Evolutionary conservation across 2,329 filamentous ascomycete species (phyloP).

Genomic region (Stachybotrys chlorohalonatus): DNA sequence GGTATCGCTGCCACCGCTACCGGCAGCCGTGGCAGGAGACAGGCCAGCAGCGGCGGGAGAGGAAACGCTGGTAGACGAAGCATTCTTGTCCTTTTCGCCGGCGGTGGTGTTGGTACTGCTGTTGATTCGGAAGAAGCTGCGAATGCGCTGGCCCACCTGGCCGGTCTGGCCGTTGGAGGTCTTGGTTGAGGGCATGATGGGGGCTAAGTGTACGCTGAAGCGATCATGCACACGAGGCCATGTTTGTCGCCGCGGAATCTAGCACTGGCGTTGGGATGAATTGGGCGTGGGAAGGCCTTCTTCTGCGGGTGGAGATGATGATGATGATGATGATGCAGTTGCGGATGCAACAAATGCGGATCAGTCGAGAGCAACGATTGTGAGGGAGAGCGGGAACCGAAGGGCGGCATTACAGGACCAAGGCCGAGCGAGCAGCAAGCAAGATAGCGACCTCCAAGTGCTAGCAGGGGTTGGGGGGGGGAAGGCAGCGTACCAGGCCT

Average conservation of each 20-base stretch:
- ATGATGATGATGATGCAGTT: not conserved
- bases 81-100: conserved; percentile 33
- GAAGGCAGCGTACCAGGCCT: not conserved
- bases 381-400: not conserved
- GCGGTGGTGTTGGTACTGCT: conserved; percentile 29
- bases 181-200: conserved; percentile 45
- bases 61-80: conserved; percentile 45
- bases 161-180: conserved; percentile 35
- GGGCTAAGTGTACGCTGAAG: conserved; percentile 8
- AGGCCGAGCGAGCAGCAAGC: not conserved
- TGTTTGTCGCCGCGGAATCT: conserved; percentile 18
- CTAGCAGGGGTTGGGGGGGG: not conserved
- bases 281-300: not conserved
- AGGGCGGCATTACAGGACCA: not conserved
- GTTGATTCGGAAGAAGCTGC: conserved; percentile 65
- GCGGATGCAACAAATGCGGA: not conserved
- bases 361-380: not conserved
- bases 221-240: conserved; percentile 28
- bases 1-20: not conserved
- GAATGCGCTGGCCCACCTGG: conserved; percentile 59
- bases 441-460: not conserved
- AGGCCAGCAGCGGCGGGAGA: conserved; percentile 4
- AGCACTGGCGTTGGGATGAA: conserved; percentile 1
- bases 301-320: not conserved
- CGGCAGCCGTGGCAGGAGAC: conserved; percentile 3